Evolutionary conservation across 2,329 filamentous ascomycete species (phyloP), one percentile per base, ranked within the genome.

Genomic region (Blastomyces silverae): DNA sequence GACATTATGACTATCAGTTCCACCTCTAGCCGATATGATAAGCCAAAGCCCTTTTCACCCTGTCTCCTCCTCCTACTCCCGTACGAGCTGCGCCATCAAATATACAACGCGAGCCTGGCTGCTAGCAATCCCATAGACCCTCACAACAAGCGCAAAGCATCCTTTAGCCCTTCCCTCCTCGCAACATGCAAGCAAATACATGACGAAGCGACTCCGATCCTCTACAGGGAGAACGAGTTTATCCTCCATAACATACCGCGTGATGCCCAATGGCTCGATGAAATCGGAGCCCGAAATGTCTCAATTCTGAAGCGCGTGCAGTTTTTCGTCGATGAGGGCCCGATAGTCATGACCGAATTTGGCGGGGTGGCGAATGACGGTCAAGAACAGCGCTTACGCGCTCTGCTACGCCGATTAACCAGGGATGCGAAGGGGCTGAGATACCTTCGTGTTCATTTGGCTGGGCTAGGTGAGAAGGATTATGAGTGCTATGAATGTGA

Each of bases 141-240:
- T 28, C 50, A 28, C 28, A 28, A 52, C 15, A 52, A 28, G 50
- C 10, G 25, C 28, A 22, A 15, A 28, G 6, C 25, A 22, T 52
- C 50, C 13, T 28, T 52, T 52, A 52, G 50, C 50, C 50, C 50
- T 22, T 52, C 25, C 50, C 10, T 52, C 50, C 50, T 52, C 22
- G 25, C 50, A 52, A 28, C 50, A 52, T 52, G 50, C 25, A 52
- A 28, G 25, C 10, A 52, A 52, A 52, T 52, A 52, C 50, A 52
- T 28, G 50, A 15, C 22, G 50, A 52, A 52, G 50, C 50, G 50
- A 11, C 22, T 52, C 50, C 22, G 50, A 13, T 28, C 25, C 50
- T 52, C 22, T 52, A 52, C 13, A n/a, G 50, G 50, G 11, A 52
- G 50, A 52, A 52, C 25, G 50, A 28, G 25, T 52, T 52, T 25